Conservation (phyloP, 768 basidiomycete genomes). For the Rhodosporidiobolus sp. region DNA sequence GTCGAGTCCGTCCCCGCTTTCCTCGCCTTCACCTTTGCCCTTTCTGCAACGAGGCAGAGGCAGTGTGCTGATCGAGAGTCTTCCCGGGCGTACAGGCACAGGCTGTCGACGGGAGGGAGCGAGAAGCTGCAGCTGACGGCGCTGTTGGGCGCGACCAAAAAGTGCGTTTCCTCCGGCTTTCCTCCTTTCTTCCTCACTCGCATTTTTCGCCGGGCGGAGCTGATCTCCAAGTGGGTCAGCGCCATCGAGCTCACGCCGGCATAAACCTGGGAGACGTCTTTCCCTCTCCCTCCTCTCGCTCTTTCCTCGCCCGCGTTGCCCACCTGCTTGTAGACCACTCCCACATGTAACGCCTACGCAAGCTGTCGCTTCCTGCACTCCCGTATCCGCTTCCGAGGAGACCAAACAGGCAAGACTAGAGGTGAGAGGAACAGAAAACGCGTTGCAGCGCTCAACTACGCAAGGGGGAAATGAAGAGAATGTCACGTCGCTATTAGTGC, state of each 20-base stretch:
- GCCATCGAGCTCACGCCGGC: slow-evolving; percentile 22
- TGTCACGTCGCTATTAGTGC: too few relatives aligned
- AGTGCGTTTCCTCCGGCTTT: slow-evolving; percentile 57
- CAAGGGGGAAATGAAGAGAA: too few relatives aligned
- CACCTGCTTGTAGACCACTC: background rate
- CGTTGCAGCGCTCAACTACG: too few relatives aligned
- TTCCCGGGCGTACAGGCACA: slow-evolving; percentile 60
- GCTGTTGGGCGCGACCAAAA: slow-evolving; percentile 87
- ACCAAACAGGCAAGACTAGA: too few relatives aligned
- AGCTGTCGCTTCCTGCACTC: too few relatives aligned
- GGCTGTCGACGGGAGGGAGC: slow-evolving; percentile 83
- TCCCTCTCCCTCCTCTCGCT: background rate
- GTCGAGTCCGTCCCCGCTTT: slow-evolving; percentile 65
- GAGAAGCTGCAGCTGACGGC: slow-evolving; percentile 94
- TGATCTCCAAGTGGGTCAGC: background rate
- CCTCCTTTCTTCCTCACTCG: too few relatives aligned
- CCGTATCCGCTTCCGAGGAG: too few relatives aligned
- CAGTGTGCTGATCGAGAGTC: too few relatives aligned
- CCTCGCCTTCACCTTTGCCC: background rate
- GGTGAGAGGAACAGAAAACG: too few relatives aligned
- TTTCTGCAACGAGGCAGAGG: background rate
- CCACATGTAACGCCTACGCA: too few relatives aligned
- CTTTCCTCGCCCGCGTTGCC: background rate
- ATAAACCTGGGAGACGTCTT: background rate
- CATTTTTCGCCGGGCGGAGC: background rate